Evolutionary conservation across 345 rosid genomes (phyloP), one percentile per base, ranked within the genome.

Genomic region (Pistacia vera): DNA sequence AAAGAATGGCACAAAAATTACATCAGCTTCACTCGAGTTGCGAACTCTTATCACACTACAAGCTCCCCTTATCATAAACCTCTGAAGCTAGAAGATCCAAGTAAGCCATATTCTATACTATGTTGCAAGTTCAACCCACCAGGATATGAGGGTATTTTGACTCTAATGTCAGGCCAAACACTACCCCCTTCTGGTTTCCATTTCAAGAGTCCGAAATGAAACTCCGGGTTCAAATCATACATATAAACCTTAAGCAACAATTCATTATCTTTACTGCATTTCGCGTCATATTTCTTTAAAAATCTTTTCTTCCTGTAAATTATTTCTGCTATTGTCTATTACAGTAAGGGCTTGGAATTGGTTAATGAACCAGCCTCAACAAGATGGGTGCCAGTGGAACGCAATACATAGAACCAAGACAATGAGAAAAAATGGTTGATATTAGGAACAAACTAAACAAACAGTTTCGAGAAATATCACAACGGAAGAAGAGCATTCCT

Each of bases 121-220:
- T 96, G 98, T 30, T 96, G 98, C 94, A 93, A 78, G 80, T 96
- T 96, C 85, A 93, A 89, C 52, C 97, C 97, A 41, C 98, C 99
- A 6, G 99, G 95, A 80, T 96, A 89, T 2, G 61, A 68, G 0
- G 98, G 99, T 70, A 91, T 78, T n/a, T 67, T 72, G 48, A 78
- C 63, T 63, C 70, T 83, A 44, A 93, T 76, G 63, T 96, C 93
- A 55, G 99, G 99, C 99, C 99, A 96, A 57, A 93, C 88, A 66
- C 78, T 79, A 33, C 64, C 61, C 41, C 87, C 88, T 38, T 83
- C 72, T 2, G 89, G 79, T 73, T 90, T 90, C 97, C 98, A 96
- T 58, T 75, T 91, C 48, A 96, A 82, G 48, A 93, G 87, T 58
- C 83, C 97, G 57, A 96, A 96, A 82, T 96, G 99, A 72, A 93